These are phyloP conservation scores for Hydnum rufescens DNA, from an alignment of 768 basidiomycete genomes.

Conservation along the genomic window DNA sequence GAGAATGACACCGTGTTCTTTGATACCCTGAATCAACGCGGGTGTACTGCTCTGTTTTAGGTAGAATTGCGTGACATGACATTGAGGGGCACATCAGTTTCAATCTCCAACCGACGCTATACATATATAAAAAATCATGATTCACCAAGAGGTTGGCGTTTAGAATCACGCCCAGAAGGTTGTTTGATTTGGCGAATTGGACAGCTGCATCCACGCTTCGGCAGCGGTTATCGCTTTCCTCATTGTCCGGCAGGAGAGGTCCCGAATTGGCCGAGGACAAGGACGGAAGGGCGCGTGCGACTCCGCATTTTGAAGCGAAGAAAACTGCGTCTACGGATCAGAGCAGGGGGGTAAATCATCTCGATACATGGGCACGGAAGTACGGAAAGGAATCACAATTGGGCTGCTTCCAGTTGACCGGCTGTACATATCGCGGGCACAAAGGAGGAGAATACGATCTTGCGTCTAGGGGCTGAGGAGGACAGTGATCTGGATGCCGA, in stretches of 20 bases:
- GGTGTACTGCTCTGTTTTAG: conserved; percentile 40
- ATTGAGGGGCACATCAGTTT: too few species aligned
- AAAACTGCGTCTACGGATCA: conserved; percentile 68
- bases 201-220: conserved; percentile 76
- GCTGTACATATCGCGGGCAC: conserved; percentile 77
- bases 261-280: conserved; percentile 6
- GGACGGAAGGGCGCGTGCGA: conserved; percentile 23
- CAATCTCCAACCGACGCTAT: too few species aligned
- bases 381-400: conserved; percentile 44
- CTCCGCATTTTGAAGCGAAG: conserved; percentile 76
- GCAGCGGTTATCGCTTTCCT: conserved; percentile 23
- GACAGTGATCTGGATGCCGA: conserved; percentile 25
- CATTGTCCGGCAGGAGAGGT: conserved; percentile 17
- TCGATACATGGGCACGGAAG: conserved; percentile 8
- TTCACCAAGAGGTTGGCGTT: conserved; percentile 73
- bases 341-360: neutral
- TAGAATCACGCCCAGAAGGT: conserved; percentile 78
- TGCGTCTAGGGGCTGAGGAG: conserved; percentile 27
- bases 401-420: conserved; percentile 97
- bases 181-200: conserved; percentile 82
- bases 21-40: conserved; percentile 70
- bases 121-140: conserved; percentile 5
- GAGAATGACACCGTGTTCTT: conserved; percentile 73
- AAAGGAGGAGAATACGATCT: conserved; percentile 83
- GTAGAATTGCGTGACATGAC: too few species aligned